These are phyloP conservation scores for Urostyla sp. DNA, from an alignment of 73 alveolate genomes.

Conservation along the genomic window DNA sequence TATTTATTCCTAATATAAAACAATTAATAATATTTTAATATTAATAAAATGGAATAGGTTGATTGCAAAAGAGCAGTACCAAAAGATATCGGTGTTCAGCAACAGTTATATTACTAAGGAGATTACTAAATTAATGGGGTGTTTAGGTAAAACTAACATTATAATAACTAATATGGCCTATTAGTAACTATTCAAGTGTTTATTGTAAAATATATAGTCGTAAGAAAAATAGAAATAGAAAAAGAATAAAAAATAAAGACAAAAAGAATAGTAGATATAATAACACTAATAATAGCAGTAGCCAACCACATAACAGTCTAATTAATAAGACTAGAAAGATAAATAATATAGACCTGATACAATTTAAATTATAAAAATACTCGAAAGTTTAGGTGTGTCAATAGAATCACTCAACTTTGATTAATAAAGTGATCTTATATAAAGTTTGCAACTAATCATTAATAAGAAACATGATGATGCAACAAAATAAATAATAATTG, in stretches of 20 bases:
- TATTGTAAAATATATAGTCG: not conserved
- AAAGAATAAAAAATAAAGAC: not conserved
- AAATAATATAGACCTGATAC: not conserved
- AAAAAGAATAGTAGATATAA: not conserved
- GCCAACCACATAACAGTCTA: not conserved
- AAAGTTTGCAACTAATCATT: constrained; percentile 13
- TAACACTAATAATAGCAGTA: not conserved
- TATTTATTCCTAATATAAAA: not conserved
- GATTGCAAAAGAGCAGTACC: constrained; percentile 65
- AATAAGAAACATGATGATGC: not conserved
- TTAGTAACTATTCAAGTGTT: not conserved
- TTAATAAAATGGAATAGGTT: constrained; percentile 41
- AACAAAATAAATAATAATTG: not conserved
- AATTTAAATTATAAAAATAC: no score
- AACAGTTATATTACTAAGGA: not conserved
- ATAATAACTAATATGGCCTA: not conserved
- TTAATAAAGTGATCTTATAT: not conserved
- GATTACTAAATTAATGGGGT: not conserved
- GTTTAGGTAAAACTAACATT: not conserved
- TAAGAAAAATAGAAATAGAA: not conserved
- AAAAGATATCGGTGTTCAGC: constrained; percentile 16
- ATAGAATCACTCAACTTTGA: not conserved
- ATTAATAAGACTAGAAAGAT: not conserved
- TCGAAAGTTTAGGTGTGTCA: no score
- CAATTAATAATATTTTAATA: not conserved